phyloP scores from a whole-genome alignment of 805 yeast genomes.

The Metschnikowia santaceciliae region DNA sequence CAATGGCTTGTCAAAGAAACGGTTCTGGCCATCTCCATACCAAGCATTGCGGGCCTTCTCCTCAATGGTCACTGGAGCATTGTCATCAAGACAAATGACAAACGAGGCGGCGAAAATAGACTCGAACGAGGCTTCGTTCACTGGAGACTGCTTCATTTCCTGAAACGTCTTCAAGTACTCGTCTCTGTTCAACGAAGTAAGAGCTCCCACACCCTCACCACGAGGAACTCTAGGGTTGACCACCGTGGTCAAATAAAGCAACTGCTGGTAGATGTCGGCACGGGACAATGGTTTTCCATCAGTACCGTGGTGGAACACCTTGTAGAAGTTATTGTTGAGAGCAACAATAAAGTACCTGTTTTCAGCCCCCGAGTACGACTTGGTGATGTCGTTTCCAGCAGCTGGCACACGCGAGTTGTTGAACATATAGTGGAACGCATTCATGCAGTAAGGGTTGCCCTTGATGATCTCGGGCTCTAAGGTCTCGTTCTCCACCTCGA shows the following conservation, averaged over 20 bases:
- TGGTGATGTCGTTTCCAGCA: conserved; percentile 58
- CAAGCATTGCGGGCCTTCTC: conserved; percentile 82
- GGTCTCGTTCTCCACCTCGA: conserved; percentile 61
- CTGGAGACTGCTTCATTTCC: conserved; percentile 55
- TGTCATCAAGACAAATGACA: conserved; percentile 70
- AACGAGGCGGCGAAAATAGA: conserved; percentile 76
- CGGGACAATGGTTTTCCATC: conserved; percentile 43
- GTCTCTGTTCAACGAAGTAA: conserved; percentile 84
- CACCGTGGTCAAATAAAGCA: conserved; percentile 48
- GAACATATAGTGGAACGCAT: conserved; percentile 86
- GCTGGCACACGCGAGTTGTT: conserved; percentile 83
- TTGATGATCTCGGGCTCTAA: conserved; percentile 78
- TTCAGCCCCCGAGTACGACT: conserved; percentile 42
- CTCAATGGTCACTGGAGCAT: conserved; percentile 71
- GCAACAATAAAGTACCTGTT: conserved; percentile 71
- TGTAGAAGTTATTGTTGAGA: conserved; percentile 76
- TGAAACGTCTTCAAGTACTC: conserved; percentile 63
- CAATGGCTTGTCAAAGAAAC: conserved; percentile 88
- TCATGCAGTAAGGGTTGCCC: conserved; percentile 90
- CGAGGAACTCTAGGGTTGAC: conserved; percentile 31
- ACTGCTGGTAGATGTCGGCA: conserved; percentile 52
- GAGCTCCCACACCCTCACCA: conserved; percentile 64
- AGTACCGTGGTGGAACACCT: conserved; percentile 56
- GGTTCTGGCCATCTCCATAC: conserved; percentile 93
- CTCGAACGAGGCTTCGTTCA: conserved; percentile 57